Evolutionary conservation across 225 moss, liverwort and hornwort genomes (phyloP), one percentile per base, ranked within the genome.

Genomic region (Bryoerythrophyllum caledonicum): DNA sequence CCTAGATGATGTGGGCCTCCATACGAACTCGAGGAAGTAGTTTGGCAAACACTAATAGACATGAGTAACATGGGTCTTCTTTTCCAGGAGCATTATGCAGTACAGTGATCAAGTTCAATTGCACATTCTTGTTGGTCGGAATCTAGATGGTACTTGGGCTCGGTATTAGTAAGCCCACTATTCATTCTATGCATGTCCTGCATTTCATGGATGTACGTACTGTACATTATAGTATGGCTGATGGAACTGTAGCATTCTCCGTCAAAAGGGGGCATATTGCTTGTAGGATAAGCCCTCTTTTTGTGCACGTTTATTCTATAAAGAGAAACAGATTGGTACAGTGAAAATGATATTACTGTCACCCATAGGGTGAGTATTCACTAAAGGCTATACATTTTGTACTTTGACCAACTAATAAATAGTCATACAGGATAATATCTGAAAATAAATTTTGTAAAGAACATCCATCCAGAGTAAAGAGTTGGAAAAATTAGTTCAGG

Each of bases 51-150:
- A 38, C 37, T 51, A 26, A 72, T 38, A 9, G 0, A 64, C n/a
- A 38, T 28, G 30, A 30, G 52, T 11, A 68, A 49, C 21, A 0
- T 24, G 32, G 19, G 40, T 57, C 3, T 70, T 20, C 14, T 46
- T 61, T 8, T 19, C 53, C 11, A 15, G 48, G 17, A 65, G 13
- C 55, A 13, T 13, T 24, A 34, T 59, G n/a, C 3, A 19, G 23
- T 7, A 48, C 46, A 21, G 38, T 52, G 58, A 48, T 43, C 6
- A 30, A 52, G 6, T 24, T 1, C 71, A 44, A 27, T 49, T n/a
- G 25, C 55, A 65, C 54, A 27, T 40, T 65, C 35, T 62, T 38
- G 63, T 72, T 32, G 32, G 76, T 72, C 28, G 62, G 83, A 76
- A 83, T 79, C 49, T 56, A 43, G 51, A 49, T 68, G n/a, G n/a